Conservation (phyloP, 805 yeast genomes). For the Lipomyces anomalus region DNA sequence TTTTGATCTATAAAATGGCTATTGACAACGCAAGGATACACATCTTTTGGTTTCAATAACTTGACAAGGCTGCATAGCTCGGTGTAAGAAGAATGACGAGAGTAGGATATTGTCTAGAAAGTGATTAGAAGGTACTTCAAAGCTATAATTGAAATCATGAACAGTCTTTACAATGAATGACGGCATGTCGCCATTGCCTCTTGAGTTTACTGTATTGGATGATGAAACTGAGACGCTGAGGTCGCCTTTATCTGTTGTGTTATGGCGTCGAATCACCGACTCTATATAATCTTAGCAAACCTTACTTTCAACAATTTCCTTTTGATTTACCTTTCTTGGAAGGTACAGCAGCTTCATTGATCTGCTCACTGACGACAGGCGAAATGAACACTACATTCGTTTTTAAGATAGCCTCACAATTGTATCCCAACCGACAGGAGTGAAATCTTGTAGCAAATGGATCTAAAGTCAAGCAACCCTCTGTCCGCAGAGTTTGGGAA, state of each 20-base stretch:
- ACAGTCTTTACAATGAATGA: too few species aligned
- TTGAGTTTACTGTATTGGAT: slow-evolving; percentile 33
- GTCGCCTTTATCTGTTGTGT: too few species aligned
- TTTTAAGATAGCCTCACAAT: slow-evolving; percentile 16
- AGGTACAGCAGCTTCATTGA: slow-evolving; percentile 6
- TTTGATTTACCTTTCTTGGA: slow-evolving; percentile 29
- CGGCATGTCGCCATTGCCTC: slow-evolving; percentile 34
- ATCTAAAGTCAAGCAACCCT: slow-evolving; percentile 6
- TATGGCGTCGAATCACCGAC: not conserved
- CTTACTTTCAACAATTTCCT: slow-evolving; percentile 5
- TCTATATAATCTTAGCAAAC: not conserved
- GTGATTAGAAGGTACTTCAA: too few species aligned
- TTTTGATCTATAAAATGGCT: slow-evolving; percentile 37
- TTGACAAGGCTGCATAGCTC: slow-evolving; percentile 38
- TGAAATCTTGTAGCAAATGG: slow-evolving; percentile 8
- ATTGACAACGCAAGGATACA: slow-evolving; percentile 42
- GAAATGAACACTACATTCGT: slow-evolving; percentile 9
- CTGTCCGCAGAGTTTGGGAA: not conserved
- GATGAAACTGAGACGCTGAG: not conserved
- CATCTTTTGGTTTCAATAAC: slow-evolving; percentile 38
- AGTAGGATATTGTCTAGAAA: slow-evolving; percentile 40
- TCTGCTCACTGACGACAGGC: slow-evolving; percentile 27
- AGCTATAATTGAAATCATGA: too few species aligned
- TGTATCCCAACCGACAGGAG: slow-evolving; percentile 20
- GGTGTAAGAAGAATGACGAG: slow-evolving; percentile 45